These are phyloP conservation scores for Penicillium parvum DNA, from an alignment of 495 filamentous ascomycete genomes.

Conservation along the genomic window DNA sequence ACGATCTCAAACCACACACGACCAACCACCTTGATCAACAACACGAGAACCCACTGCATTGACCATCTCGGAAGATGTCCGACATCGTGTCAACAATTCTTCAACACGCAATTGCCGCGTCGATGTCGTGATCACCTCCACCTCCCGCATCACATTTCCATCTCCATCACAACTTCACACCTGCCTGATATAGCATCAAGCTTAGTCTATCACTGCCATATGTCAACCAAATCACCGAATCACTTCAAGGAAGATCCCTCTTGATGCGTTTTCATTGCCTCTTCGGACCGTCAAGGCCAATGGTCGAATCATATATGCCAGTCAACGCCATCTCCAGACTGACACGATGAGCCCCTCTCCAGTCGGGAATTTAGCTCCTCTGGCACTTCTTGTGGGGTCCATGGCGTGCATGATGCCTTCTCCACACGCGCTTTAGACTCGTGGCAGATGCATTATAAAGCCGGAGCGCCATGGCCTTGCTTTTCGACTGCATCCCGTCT, in stretches of 20 bases:
- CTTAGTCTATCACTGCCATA: neutral
- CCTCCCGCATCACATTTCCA: neutral
- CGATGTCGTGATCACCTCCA: slow-evolving; percentile 20
- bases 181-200: neutral
- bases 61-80: neutral
- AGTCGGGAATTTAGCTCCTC: neutral
- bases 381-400: neutral
- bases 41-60: neutral
- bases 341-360: neutral
- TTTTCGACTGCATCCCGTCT: too few species aligned
- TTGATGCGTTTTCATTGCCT: too few species aligned
- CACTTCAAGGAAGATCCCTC: too few species aligned
- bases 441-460: neutral
- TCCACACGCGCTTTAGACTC: neutral
- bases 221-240: neutral
- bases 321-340: too few species aligned
- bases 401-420: slow-evolving; percentile 3
- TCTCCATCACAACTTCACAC: neutral
- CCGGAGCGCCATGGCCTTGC: too few species aligned
- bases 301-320: too few species aligned
- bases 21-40: too few species aligned
- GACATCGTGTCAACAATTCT: neutral
- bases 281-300: too few species aligned
- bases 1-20: too few species aligned
- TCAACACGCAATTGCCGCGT: slow-evolving; percentile 13